Base-by-base conservation (phyloP, 1,139 yeast species). In the Pichia sp. region DNA sequence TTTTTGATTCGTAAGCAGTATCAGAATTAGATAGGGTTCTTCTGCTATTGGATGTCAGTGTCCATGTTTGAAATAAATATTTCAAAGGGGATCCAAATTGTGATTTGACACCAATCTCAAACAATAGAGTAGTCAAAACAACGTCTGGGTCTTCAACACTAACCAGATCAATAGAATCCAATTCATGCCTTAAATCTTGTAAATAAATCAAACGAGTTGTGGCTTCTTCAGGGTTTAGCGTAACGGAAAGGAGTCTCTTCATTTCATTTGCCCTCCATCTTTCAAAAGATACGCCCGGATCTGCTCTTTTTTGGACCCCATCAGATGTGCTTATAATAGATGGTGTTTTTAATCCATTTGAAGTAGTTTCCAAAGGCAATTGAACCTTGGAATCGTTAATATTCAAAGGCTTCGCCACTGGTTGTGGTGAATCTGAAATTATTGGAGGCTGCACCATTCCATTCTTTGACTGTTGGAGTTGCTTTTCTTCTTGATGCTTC, bases 41-140 rank as follows among this genome's bases (percentile, higher is more conserved):
- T 33, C 31, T 38, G 26, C 29, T 11, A 35, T 23, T 2, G 62
- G 63, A n/a, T 69, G 65, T 27, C 77, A 55, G 10, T 67, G 51
- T 51, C 69, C 80, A 77, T 7, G 74, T 62, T 6, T 60, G 58
- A 51, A 61, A 68, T 44, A 80, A 63, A 56, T 75, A 80, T 33
- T 65, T 69, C 40, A 77, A 64, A 3, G 83, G 72, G 4, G 56
- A 50, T 10, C 42, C 38, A 34, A 59, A 54, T 41, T 39, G 52
- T 3, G 51, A 38, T 1, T 59, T 51, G 3, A 69, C 68, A 26
- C 85, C 85, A 37, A 62, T 52, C 47, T 78, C 82, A 2, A 81
- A 69, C 39, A 80, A 62, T 27, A 75, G 59, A 50, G 79, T 83
- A 65, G 79, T 71, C 47, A 78, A 70, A 1, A 74, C 64, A 4